These are phyloP conservation scores for Paramecium sexaurelia DNA, from an alignment of 73 alveolate species.

Conservation along the genomic window DNA sequence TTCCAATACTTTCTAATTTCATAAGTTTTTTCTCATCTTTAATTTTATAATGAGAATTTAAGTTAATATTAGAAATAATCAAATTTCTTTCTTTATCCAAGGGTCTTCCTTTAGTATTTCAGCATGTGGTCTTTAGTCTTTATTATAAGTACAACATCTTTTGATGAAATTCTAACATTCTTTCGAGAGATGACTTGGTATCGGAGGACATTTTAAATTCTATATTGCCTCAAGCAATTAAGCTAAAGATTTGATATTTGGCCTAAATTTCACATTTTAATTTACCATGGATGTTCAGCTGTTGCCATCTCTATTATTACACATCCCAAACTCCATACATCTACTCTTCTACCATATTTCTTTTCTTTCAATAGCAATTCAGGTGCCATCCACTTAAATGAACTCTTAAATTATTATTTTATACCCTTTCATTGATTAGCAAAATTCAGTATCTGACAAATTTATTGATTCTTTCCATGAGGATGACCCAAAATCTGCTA, in stretches of 20 bases:
- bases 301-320: conserved; percentile 83
- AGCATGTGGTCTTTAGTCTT: conserved; percentile 54
- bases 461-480: conserved; percentile 33
- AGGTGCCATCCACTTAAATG: conserved; percentile 89
- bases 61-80: background rate
- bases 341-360: conserved; percentile 79
- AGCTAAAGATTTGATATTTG: conserved; percentile 56
- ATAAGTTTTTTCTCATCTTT: background rate
- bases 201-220: conserved; percentile 61
- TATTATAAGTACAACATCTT: conserved; percentile 58
- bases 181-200: conserved; percentile 38
- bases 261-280: conserved; percentile 45
- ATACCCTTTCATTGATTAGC: conserved; percentile 67
- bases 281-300: conserved; percentile 89
- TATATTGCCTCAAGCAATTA: background rate
- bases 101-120: conserved; percentile 10
- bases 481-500: conserved; percentile 67
- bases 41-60: background rate
- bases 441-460: conserved; percentile 56
- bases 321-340: conserved; percentile 92
- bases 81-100: conserved; percentile 14
- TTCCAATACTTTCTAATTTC: background rate
- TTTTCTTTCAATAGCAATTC: conserved; percentile 71
- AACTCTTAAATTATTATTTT: background rate
- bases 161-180: conserved; percentile 55